These are phyloP conservation scores for Massarina eburnea DNA, from an alignment of 2,329 filamentous ascomycete genomes.

Conservation along the genomic window DNA sequence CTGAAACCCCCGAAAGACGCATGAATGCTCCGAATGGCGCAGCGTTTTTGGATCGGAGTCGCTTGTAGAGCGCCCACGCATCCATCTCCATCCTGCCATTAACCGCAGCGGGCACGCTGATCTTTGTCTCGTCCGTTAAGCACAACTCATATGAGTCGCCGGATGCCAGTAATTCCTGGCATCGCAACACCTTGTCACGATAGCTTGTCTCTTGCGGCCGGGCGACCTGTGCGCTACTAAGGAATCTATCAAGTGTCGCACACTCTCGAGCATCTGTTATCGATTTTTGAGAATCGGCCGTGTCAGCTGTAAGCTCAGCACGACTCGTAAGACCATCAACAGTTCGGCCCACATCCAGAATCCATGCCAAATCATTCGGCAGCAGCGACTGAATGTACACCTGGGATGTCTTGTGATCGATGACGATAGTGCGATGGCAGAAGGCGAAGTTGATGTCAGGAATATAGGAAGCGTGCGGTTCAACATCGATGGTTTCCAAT, in stretches of 20 bases:
- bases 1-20: constrained; percentile 62
- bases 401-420: constrained; percentile 64
- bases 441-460: constrained; percentile 70
- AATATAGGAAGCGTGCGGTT: constrained; percentile 21
- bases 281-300: not conserved
- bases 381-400: constrained; percentile 65
- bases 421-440: constrained; percentile 70
- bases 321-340: not conserved
- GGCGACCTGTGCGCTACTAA: not conserved
- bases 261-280: not conserved
- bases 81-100: constrained; percentile 22
- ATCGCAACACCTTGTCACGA: constrained; percentile 63
- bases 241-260: not conserved
- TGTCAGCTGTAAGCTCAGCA: not conserved
- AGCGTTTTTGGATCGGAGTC: constrained; percentile 68
- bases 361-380: constrained; percentile 32
- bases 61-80: constrained; percentile 67
- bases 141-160: constrained; percentile 86
- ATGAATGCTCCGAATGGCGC: constrained; percentile 81
- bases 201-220: constrained; percentile 48
- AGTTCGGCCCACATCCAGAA: constrained; percentile 45
- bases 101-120: constrained; percentile 42
- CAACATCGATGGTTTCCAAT: constrained; percentile 58
- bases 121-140: constrained; percentile 70
- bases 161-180: constrained; percentile 68